Evolutionary conservation across 2,329 filamentous ascomycete genomes (phyloP).

Genomic region (Tricladium varicosporioides): DNA sequence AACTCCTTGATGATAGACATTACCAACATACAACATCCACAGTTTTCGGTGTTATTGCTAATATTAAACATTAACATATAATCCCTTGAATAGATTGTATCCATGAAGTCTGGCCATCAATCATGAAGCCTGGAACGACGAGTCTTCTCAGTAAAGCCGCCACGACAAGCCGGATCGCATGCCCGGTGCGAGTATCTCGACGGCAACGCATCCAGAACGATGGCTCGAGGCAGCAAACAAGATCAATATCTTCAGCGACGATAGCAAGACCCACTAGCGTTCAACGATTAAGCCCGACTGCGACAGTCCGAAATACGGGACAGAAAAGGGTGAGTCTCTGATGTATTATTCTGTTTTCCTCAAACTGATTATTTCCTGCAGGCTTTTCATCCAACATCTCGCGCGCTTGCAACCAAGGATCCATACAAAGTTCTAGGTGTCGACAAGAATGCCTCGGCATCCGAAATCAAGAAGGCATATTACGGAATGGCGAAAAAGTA

Average conservation of each 20-base stretch:
- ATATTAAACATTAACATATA: no score
- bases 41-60: no score
- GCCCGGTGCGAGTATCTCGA: slow-evolving; percentile 26
- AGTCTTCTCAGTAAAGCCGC: slow-evolving; percentile 32
- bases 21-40: no score
- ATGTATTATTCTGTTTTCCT: background rate
- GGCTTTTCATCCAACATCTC: slow-evolving; percentile 33
- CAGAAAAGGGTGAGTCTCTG: slow-evolving; percentile 27
- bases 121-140: slow-evolving; percentile 33
- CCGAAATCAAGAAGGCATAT: slow-evolving; percentile 97
- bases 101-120: background rate
- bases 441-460: slow-evolving; percentile 71
- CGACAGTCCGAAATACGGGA: background rate
- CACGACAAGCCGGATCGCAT: slow-evolving; percentile 28
- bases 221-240: slow-evolving; percentile 19
- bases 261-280: slow-evolving; percentile 7
- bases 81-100: no score
- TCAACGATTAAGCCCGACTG: slow-evolving; percentile 1
- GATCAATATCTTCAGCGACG: slow-evolving; percentile 19
- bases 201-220: slow-evolving; percentile 20
- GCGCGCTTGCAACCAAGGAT: slow-evolving; percentile 52
- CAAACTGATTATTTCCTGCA: slow-evolving; percentile 13
- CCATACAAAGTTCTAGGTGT: slow-evolving; percentile 89
- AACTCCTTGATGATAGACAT: no score
- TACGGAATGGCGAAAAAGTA: slow-evolving; percentile 97